Conservation (phyloP, 441 rosid species). For the Euphorbia corollata region DNA sequence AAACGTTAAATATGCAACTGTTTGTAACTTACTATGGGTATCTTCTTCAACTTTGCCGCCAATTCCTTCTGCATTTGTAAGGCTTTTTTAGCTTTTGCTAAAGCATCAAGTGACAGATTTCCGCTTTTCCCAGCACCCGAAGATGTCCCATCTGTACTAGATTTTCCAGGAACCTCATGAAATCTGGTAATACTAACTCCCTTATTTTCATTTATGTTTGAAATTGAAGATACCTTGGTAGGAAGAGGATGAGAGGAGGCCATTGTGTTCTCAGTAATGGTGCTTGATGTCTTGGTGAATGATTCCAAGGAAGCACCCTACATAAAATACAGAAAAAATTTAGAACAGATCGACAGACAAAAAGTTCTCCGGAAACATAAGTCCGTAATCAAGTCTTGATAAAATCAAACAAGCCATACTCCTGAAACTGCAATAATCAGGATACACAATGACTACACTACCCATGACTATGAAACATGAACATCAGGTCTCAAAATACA, state of each 20-base stretch:
- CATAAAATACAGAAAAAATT: background rate
- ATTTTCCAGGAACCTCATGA: constrained; percentile 99
- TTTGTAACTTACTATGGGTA: constrained; percentile 45
- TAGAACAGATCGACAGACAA: background rate
- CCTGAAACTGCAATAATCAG: background rate
- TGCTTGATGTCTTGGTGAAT: constrained; percentile 31
- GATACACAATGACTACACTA: background rate
- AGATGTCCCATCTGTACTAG: constrained; percentile 97
- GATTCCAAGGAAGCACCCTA: constrained; percentile 28
- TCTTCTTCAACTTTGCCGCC: constrained; percentile 58
- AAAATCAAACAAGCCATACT: background rate
- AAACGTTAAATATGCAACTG: background rate
- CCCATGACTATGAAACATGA: background rate
- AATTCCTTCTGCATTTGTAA: constrained; percentile 63
- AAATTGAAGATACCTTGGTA: constrained; percentile 95
- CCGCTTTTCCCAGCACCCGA: constrained; percentile 70
- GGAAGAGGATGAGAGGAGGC: constrained; percentile 43
- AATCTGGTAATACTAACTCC: constrained; percentile 95
- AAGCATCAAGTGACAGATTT: constrained; percentile 70
- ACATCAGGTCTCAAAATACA: background rate
- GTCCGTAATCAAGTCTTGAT: background rate
- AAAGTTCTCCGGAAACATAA: background rate
- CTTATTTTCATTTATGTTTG: constrained; percentile 96
- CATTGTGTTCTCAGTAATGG: constrained; percentile 29
- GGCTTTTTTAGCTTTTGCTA: constrained; percentile 84